Conservation (phyloP, 2,329 filamentous ascomycete species). For the Clonostachys chloroleuca region DNA sequence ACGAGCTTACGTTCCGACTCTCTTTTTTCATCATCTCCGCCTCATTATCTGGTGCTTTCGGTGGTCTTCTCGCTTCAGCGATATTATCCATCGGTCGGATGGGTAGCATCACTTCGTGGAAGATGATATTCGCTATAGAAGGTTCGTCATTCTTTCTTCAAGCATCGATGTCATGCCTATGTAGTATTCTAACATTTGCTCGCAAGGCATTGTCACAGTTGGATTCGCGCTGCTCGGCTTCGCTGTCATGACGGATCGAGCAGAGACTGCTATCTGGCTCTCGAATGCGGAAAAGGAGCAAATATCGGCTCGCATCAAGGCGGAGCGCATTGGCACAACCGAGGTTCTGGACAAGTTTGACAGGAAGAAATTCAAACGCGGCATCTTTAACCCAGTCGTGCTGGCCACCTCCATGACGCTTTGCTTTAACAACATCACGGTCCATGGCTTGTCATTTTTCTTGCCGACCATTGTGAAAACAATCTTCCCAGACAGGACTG, state of each 20-base stretch:
- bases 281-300: slow-evolving; percentile 60
- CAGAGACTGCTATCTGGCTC: slow-evolving; percentile 64
- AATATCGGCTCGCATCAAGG: slow-evolving; percentile 63
- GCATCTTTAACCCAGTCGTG: slow-evolving; percentile 60
- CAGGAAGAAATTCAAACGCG: slow-evolving; percentile 50
- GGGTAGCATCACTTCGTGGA: slow-evolving; percentile 53
- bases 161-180: no score
- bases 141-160: slow-evolving; percentile 23
- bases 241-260: slow-evolving; percentile 63
- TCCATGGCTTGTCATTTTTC: slow-evolving; percentile 68
- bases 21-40: slow-evolving; percentile 68
- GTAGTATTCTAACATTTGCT: no score
- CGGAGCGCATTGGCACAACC: slow-evolving; percentile 58
- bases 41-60: slow-evolving; percentile 66
- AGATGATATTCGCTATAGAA: slow-evolving; percentile 69
- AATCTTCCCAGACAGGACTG: slow-evolving; percentile 54
- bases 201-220: slow-evolving; percentile 38
- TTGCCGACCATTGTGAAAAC: slow-evolving; percentile 63
- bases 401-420: slow-evolving; percentile 54
- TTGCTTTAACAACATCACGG: slow-evolving; percentile 64
- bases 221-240: slow-evolving; percentile 56
- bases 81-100: slow-evolving; percentile 59
- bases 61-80: slow-evolving; percentile 59
- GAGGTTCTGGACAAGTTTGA: slow-evolving; percentile 62
- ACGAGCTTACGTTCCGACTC: slow-evolving; percentile 63